These are phyloP conservation scores for Aquanectria penicillioides DNA, from an alignment of 2,329 filamentous ascomycete genomes.

Conservation along the genomic window DNA sequence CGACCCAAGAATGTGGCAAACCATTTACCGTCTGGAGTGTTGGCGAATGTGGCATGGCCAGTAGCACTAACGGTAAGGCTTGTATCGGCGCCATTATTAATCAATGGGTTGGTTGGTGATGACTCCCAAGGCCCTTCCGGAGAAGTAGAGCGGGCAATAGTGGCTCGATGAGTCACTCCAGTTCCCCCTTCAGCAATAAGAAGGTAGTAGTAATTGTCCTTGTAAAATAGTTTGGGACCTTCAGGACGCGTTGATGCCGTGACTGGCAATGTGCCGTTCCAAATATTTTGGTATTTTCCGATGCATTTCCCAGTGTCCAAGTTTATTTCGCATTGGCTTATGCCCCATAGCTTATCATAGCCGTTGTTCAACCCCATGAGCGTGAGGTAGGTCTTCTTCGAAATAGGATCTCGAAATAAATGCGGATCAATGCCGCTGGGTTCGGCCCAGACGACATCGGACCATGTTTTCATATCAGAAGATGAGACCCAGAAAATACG, in stretches of 20 bases:
- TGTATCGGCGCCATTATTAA: conserved; percentile 3
- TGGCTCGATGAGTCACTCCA: conserved; percentile 4
- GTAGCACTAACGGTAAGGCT: conserved; percentile 16
- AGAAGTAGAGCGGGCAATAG: conserved; percentile 2
- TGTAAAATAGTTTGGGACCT: conserved; percentile 26
- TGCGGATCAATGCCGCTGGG: conserved; percentile 22
- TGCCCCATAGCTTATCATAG: conserved; percentile 37
- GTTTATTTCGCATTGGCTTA: conserved; percentile 36
- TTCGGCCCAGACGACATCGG: conserved; percentile 18
- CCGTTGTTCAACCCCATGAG: conserved; percentile 37
- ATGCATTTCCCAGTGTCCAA: conserved; percentile 29
- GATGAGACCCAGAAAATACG: conserved; percentile 38
- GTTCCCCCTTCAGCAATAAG: conserved; percentile 18
- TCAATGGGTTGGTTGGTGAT: conserved; percentile 3
- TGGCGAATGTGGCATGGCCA: conserved; percentile 9
- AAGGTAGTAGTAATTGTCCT: conserved; percentile 14
- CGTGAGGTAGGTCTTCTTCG: conserved; percentile 30
- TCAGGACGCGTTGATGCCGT: conserved; percentile 27
- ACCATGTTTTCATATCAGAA: conserved; percentile 29
- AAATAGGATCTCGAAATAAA: conserved; percentile 26
- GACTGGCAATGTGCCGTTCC: conserved; percentile 36
- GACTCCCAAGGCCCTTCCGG: neutral
- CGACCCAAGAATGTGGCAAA: conserved; percentile 15
- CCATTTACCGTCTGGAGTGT: conserved; percentile 4
- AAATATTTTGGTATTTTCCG: conserved; percentile 31